A percentile compares a stretch with the other conserved stretches of the same genome.
Conservation (phyloP, 2,329 filamentous ascomycete genomes). For the Ascochyta rabiei region DNA sequence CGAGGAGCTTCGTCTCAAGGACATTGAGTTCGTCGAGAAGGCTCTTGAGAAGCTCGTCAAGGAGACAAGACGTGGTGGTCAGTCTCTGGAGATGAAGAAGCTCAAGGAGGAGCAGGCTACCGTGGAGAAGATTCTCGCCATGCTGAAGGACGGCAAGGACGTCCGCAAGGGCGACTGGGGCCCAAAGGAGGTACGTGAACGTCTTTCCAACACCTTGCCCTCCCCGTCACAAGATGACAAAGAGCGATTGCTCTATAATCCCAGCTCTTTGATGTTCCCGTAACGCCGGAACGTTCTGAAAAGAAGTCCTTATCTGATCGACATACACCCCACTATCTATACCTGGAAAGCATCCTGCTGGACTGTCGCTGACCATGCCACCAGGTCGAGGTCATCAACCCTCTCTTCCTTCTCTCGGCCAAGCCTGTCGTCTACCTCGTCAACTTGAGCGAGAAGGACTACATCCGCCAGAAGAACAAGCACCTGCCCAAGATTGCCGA, state of each 20-base stretch:
- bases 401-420: conserved; percentile 89
- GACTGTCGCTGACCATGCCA: conserved; percentile 34
- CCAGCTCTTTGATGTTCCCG: conserved; percentile 99
- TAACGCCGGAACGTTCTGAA: conserved; percentile 84
- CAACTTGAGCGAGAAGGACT: conserved; percentile 97
- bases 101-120: conserved; percentile 91
- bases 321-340: conserved; percentile 13
- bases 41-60: conserved; percentile 89
- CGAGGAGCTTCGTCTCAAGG: conserved; percentile 95
- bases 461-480: conserved; percentile 99
- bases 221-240: conserved; percentile 84
- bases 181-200: conserved; percentile 86
- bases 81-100: conserved; percentile 98
- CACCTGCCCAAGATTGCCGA: conserved; percentile 90
- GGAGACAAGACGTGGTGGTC: conserved; percentile 91
- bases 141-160: conserved; percentile 87
- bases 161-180: conserved; percentile 88
- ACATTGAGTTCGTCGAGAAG: conserved; percentile 98
- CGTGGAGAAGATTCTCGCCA: conserved; percentile 85
- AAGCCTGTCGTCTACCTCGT: conserved; percentile 97
- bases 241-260: conserved; percentile 96
- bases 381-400: conserved; percentile 97
- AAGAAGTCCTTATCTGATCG: conserved; percentile 77
- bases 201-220: conserved; percentile 10
- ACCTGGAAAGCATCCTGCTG: conserved; percentile 5